Base-by-base conservation (phyloP, 805 yeast species). In the Metschnikowia gelsemii region DNA sequence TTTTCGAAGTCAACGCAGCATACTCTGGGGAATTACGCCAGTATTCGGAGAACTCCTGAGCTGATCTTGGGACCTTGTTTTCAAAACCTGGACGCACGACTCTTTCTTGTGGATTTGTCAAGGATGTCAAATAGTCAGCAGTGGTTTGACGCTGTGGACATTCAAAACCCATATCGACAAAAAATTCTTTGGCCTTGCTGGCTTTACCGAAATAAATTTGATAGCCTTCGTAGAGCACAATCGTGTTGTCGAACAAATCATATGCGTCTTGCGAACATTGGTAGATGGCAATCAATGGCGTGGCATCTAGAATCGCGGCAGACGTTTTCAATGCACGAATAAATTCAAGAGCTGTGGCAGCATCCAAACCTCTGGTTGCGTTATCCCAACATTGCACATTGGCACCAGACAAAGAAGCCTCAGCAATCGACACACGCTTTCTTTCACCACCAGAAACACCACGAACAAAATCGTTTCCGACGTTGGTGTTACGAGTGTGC, bases 381-480 rank as follows among this genome's bases (percentile, higher is more conserved):
- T 80, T 81, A 63, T 80, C 87, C 77, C 81, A 80, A 48, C 84
- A 78, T 50, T 70, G 79, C 16, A 73, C 43, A 19, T 51, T 49
- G 26, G 79, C 76, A 40, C 75, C 68, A 55, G 75, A 66, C 23
- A 76, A 70, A 52, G 76, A 70, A 2, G 78, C 84, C 60, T 81
- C 87, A 3, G 82, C 86, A 51, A 81, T 74, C 3, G 85, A 79
- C 18, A 80, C 85, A 66, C 87, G 77, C 63, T 81, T 81, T 52
- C 87, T 66, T 64, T 81, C 84, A 63, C 87, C 87, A 55, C 87
- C 87, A 25, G 85, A 79, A 33, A 81, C 79, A 61, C 87, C 87
- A 60, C 85, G 71, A 13, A 81, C 78, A 44, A 67, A 78, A 50
- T 79, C 84, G 54, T 79, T 73, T 61, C 86, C 86, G 32, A 80